Base-by-base conservation (phyloP, 208 protist species). In the Angomonas deanei region DNA sequence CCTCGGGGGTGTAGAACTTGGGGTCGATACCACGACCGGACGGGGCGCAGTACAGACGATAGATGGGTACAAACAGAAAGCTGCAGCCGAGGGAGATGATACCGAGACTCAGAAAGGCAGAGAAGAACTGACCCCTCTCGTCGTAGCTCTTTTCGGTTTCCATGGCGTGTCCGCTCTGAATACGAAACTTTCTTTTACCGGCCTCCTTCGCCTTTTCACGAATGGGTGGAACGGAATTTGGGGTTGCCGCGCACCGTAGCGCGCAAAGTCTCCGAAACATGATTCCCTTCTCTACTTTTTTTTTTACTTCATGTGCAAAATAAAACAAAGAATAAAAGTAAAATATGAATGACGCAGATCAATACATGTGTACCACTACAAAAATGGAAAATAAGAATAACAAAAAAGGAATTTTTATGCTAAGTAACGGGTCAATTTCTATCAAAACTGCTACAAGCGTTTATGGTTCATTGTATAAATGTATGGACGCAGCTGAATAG, bases 41-140 rank as follows among this genome's bases (percentile, higher is more conserved):
- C 27, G 86, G 78, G 0, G 86, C 81, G 62, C 90, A 96, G 79
- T 92, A 96, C 72, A 96, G 87, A 39, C 88, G 84, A 62, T 88
- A 96, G 21, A 96, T 68, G 2, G 90, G 90, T 28, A 96, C 90
- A 46, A 92, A 92, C n/a, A 93, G 66, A 65, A 96, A 93, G 4
- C 84, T 92, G 64, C 80, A 84, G 28, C 90, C 90, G 28, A 96
- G 78, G 1, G 83, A 89, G 52, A 96, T 64, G 56, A 93, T 84
- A 33, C 78, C 78, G 4, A 92, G 33, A 46, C 84, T 90, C 19
- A 86, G 57, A 48, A 93, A 92, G 53, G 80, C 83, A 17, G 86
- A 92, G 59, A 92, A 91, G 70, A 93, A 92, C 58, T 88, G 86
- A 3, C 86, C 86, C 24, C 86, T 74, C 59, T 91, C 84, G 30